Evolutionary conservation across 805 yeast species (phyloP).

Genomic region (Yarrowia hollandica): DNA sequence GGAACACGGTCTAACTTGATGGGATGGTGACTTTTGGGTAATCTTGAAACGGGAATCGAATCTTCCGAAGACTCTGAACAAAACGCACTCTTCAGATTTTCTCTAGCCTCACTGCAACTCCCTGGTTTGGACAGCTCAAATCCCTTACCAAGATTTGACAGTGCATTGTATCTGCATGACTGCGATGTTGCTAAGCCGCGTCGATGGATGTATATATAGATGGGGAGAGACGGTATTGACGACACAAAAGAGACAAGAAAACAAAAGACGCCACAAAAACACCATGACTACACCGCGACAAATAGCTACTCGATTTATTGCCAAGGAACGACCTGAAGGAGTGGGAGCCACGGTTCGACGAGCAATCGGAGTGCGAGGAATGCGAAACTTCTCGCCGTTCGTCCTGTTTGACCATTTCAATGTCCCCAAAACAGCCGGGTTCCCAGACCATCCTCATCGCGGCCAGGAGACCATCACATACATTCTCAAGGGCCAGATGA

Average conservation of each 20-base stretch:
- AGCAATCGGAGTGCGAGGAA: constrained; percentile 66
- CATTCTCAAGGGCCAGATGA: constrained; percentile 62
- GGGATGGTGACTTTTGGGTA: no score
- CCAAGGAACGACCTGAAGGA: constrained; percentile 77
- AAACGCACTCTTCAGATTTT: no score
- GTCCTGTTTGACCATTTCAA: constrained; percentile 78
- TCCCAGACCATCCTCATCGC: constrained; percentile 82
- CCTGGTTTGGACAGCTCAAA: no score
- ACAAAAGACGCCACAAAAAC: not conserved
- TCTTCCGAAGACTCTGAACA: no score
- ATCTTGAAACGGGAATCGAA: no score
- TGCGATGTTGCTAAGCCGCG: not conserved
- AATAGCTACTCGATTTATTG: constrained; percentile 53
- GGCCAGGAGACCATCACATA: constrained; percentile 82
- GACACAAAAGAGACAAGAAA: no score
- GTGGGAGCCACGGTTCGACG: constrained; percentile 85
- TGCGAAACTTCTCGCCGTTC: constrained; percentile 79
- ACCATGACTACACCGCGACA: constrained; percentile 42
- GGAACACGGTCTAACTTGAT: no score
- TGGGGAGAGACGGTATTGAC: no score
- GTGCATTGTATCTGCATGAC: not conserved
- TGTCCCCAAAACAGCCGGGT: constrained; percentile 51
- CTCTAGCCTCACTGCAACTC: no score
- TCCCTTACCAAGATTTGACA: constrained; percentile 7
- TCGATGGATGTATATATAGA: not conserved